These are phyloP conservation scores for Speleostelium caveatum DNA, from an alignment of 78 protist genomes.

Conservation along the genomic window DNA sequence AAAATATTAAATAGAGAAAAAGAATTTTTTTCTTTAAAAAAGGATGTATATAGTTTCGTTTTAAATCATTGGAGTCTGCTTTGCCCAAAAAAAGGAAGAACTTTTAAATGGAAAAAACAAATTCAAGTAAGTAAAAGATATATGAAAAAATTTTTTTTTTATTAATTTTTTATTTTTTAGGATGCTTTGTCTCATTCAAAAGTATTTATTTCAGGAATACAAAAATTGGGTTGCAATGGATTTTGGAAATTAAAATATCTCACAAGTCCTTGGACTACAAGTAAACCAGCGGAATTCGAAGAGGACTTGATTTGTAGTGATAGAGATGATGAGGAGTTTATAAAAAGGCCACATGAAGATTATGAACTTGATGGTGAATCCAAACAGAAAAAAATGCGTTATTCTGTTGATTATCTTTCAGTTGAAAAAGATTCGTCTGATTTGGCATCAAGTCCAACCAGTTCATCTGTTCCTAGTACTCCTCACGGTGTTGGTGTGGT, in stretches of 20 bases:
- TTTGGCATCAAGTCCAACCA: neutral
- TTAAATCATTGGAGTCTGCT: constrained; percentile 55
- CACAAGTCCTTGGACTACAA: constrained; percentile 56
- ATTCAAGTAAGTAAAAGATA: constrained; percentile 35
- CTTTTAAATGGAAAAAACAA: constrained; percentile 75
- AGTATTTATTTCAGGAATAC: constrained; percentile 64
- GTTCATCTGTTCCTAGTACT: neutral
- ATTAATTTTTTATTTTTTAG: neutral
- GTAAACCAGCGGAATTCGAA: constrained; percentile 29
- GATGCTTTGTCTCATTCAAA: constrained; percentile 77
- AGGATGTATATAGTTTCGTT: constrained; percentile 62
- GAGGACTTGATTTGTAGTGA: constrained; percentile 20
- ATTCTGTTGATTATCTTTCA: neutral
- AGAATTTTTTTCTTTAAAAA: constrained; percentile 60
- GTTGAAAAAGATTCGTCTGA: neutral
- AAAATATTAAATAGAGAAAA: constrained; percentile 17
- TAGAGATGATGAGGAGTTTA: constrained; percentile 9
- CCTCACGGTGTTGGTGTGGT: no score
- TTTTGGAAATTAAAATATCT: constrained; percentile 66
- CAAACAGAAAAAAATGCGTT: neutral
- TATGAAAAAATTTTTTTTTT: neutral
- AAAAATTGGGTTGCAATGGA: constrained; percentile 78
- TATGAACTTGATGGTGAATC: neutral
- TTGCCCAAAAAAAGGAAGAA: constrained; percentile 46
- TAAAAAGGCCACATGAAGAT: neutral